A percentile compares a stretch with the other conserved stretches of the same genome.
These are phyloP conservation scores for Fraxinus platypoda DNA, from an alignment of 305 asterid genomes.

Conservation along the genomic window DNA sequence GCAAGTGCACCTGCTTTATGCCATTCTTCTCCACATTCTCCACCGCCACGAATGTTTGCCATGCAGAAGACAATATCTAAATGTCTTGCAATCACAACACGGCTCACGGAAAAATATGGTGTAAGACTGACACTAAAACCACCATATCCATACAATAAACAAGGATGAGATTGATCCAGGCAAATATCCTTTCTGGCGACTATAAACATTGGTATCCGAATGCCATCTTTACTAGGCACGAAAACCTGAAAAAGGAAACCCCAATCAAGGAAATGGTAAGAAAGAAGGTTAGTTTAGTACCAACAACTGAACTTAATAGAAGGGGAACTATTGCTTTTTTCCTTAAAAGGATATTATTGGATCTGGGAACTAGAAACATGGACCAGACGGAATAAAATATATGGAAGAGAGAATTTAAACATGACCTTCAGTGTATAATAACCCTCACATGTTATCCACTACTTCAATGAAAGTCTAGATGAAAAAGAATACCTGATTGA, in stretches of 20 bases:
- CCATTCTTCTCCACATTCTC: conserved; percentile 98
- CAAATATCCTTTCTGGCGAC: conserved; percentile 68
- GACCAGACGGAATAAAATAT: not conserved
- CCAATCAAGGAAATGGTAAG: conserved; percentile 16
- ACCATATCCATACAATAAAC: conserved; percentile 81
- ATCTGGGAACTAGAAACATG: not conserved
- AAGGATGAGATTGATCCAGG: conserved; percentile 86
- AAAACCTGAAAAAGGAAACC: conserved; percentile 55
- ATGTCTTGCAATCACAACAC: conserved; percentile 61
- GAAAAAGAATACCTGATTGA: conserved; percentile 51
- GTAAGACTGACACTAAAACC: conserved; percentile 77
- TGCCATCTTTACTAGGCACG: conserved; percentile 79
- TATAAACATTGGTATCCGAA: conserved; percentile 69
- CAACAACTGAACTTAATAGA: not conserved
- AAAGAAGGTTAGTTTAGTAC: not conserved
- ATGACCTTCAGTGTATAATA: not conserved
- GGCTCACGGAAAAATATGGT: conserved; percentile 63
- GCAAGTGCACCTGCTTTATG: conserved; percentile 82
- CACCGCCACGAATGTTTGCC: conserved; percentile 97
- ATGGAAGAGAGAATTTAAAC: not conserved
- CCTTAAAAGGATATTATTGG: not conserved
- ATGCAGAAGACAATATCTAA: conserved; percentile 68
- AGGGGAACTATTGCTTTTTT: conserved; percentile 2
- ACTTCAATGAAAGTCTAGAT: not conserved
- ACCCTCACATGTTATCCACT: not conserved